Evolutionary conservation across 495 filamentous ascomycete genomes (phyloP).

Genomic region (Hypoxylon fuscum): DNA sequence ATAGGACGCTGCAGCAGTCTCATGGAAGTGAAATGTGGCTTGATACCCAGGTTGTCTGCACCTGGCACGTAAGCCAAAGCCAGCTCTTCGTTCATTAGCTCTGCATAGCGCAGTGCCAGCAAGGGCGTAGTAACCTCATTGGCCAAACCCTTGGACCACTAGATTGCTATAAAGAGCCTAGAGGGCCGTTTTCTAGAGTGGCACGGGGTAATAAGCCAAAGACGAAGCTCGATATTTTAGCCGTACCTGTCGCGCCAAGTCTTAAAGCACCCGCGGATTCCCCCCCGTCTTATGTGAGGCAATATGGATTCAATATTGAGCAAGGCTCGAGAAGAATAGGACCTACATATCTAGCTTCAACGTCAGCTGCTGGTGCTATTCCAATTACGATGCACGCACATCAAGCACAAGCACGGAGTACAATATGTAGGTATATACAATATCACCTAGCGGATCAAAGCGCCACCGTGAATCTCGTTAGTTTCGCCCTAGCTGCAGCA

Average conservation of each 20-base stretch:
- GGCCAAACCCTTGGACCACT: neutral
- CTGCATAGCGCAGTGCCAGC: slow-evolving; percentile 5
- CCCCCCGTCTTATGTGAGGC: slow-evolving; percentile 33
- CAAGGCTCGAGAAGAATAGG: slow-evolving; percentile 25
- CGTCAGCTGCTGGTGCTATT: slow-evolving; percentile 23
- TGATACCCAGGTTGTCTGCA: slow-evolving; percentile 21
- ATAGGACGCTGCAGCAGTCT: too few relatives aligned
- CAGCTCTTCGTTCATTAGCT: neutral
- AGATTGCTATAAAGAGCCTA: slow-evolving; percentile 7
- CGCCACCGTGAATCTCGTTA: slow-evolving; percentile 32
- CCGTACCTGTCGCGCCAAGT: slow-evolving; percentile 17
- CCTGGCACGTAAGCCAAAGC: slow-evolving; percentile 10
- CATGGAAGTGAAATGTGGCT: slow-evolving; percentile 23
- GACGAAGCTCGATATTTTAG: slow-evolving; percentile 22
- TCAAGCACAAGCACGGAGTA: too few relatives aligned
- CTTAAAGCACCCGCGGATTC: slow-evolving; percentile 8
- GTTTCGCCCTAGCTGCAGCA: slow-evolving; percentile 31
- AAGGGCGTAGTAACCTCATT: slow-evolving; percentile 13
- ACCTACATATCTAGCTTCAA: slow-evolving; percentile 18
- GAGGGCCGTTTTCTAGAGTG: slow-evolving; percentile 1
- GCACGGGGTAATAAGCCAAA: neutral
- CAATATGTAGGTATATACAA: slow-evolving; percentile 1
- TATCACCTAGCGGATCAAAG: slow-evolving; percentile 21
- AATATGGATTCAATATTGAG: slow-evolving; percentile 28
- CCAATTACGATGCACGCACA: too few relatives aligned